Evolutionary conservation across 768 basidiomycete species (phyloP).

Genomic region (Hysterangium stoloniferum): DNA sequence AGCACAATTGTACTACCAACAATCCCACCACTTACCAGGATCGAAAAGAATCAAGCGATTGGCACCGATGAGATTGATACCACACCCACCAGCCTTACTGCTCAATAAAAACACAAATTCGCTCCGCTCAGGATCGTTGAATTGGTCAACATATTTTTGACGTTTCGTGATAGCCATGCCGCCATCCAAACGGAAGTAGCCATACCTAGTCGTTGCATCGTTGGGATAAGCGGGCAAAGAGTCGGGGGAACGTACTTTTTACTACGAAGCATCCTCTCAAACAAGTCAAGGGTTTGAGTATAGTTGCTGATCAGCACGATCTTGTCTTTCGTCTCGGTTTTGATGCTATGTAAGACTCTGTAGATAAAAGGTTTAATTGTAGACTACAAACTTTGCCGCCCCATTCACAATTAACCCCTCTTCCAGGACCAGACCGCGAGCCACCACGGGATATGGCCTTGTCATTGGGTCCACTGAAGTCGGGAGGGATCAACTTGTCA

Average conservation of each 20-base stretch:
- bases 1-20: background rate
- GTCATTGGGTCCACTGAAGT: slow-evolving; percentile 51
- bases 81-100: slow-evolving; percentile 93
- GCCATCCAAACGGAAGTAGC: slow-evolving; percentile 89
- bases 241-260: slow-evolving; percentile 56
- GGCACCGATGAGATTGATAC: slow-evolving; percentile 95
- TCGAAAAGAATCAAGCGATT: slow-evolving; percentile 95
- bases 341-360: slow-evolving; percentile 84
- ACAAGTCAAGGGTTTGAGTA: slow-evolving; percentile 89
- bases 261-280: slow-evolving; percentile 78
- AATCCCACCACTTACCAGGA: slow-evolving; percentile 50
- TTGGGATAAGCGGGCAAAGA: background rate
- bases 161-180: slow-evolving; percentile 87
- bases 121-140: slow-evolving; percentile 87
- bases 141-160: slow-evolving; percentile 93
- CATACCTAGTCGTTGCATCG: slow-evolving; percentile 58
- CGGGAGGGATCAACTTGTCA: slow-evolving; percentile 73
- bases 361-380: background rate
- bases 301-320: slow-evolving; percentile 97
- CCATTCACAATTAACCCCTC: slow-evolving; percentile 66
- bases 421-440: no score
- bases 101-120: slow-evolving; percentile 93
- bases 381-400: slow-evolving; percentile 89
- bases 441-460: slow-evolving; percentile 27
- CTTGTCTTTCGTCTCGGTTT: slow-evolving; percentile 80